Percentiles rank a stretch among this genome's conserved stretches.
These are phyloP conservation scores for Cytospora piceicola DNA, from an alignment of 2,329 filamentous ascomycete species.

Conservation along the genomic window DNA sequence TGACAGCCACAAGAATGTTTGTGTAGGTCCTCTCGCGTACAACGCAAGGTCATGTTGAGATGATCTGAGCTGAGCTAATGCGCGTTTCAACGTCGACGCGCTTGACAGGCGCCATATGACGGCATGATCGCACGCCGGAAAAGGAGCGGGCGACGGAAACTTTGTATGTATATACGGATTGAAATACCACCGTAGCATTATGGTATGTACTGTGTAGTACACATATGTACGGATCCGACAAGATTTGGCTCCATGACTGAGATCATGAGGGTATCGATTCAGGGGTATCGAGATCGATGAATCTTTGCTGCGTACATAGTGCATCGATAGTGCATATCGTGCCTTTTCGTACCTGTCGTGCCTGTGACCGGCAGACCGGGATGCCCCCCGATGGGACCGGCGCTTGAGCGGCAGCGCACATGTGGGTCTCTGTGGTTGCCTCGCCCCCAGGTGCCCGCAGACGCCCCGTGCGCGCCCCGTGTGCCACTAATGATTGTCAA, in stretches of 20 bases:
- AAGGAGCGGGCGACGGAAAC: not conserved
- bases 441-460: not conserved
- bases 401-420: not conserved
- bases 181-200: not conserved
- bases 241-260: not conserved
- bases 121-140: not conserved
- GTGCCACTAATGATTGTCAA: not conserved
- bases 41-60: not conserved
- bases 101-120: not conserved
- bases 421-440: not conserved
- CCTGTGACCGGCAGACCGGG: not conserved
- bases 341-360: not conserved
- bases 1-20: too few relatives aligned
- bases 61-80: not conserved
- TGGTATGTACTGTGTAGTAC: not conserved
- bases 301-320: too few relatives aligned
- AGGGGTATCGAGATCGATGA: not conserved
- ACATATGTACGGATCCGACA: too few relatives aligned
- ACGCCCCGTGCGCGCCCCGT: slow-evolving; percentile 1
- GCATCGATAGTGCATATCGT: not conserved
- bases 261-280: not conserved
- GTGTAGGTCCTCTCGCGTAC: not conserved
- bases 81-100: not conserved
- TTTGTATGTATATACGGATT: too few relatives aligned
- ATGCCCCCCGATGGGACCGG: not conserved